phyloP scores from a whole-genome alignment of 2,329 filamentous ascomycete species.

The Amauroascus niger region DNA sequence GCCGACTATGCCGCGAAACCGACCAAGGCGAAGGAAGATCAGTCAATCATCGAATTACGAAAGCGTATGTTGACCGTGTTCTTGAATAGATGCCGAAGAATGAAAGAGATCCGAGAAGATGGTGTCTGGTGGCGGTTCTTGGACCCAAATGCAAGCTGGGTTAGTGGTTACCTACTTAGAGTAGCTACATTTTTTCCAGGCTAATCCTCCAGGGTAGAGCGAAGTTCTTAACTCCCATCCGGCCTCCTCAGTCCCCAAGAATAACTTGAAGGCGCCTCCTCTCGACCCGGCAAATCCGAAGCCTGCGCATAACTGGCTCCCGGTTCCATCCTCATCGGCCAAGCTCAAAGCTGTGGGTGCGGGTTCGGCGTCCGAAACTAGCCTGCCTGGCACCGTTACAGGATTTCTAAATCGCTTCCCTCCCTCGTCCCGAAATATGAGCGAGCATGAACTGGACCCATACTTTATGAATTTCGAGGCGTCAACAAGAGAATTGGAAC shows the following conservation, averaged over 20 bases:
- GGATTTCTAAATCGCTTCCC: conserved; percentile 74
- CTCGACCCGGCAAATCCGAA: conserved; percentile 89
- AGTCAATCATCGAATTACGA: conserved; percentile 88
- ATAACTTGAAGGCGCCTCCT: conserved; percentile 88
- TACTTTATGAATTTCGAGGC: conserved; percentile 93
- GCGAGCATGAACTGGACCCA: conserved; percentile 83
- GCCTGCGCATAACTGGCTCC: conserved; percentile 74
- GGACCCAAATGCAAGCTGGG: conserved; percentile 97
- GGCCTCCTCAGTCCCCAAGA: conserved; percentile 83
- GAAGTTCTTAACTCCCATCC: conserved; percentile 93
- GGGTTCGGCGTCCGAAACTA: conserved; percentile 32
- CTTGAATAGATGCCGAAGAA: conserved; percentile 80
- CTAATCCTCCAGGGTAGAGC: conserved; percentile 47
- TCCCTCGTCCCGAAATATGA: conserved; percentile 62
- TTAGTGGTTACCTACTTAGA: conserved; percentile 32
- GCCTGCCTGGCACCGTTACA: conserved; percentile 48
- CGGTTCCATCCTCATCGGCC: conserved; percentile 72
- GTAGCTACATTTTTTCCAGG: background rate
- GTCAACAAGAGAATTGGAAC: conserved; percentile 83
- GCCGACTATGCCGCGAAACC: conserved; percentile 97
- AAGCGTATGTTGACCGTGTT: conserved; percentile 97
- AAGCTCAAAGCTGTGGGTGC: conserved; percentile 56
- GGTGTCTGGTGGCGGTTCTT: conserved; percentile 97
- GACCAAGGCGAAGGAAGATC: conserved; percentile 94
- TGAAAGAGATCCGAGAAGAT: conserved; percentile 85